phyloP scores from a whole-genome alignment of 352 stramenopile species.

The Pythium aristosporum region DNA sequence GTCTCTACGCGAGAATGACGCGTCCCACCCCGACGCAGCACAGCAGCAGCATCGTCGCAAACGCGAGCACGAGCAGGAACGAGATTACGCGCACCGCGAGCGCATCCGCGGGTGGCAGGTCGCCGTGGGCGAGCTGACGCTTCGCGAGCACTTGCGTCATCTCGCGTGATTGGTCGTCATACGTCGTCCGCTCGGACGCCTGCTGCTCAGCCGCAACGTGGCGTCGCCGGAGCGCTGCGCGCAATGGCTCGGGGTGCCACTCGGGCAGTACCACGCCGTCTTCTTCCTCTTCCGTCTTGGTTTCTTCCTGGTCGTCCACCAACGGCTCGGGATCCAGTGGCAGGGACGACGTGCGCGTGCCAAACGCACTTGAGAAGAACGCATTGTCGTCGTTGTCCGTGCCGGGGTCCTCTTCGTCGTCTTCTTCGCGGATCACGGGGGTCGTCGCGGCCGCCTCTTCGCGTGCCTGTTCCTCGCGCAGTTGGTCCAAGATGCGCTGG shows the following conservation, averaged over 20 bases:
- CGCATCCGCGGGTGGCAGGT: constrained; percentile 41
- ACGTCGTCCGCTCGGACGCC: constrained; percentile 36
- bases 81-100: constrained; percentile 47
- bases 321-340: constrained; percentile 18
- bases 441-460: constrained; percentile 1
- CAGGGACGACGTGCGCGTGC: constrained; percentile 28
- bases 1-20: constrained; percentile 25
- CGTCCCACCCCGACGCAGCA: constrained; percentile 31
- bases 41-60: constrained; percentile 41
- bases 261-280: constrained; percentile 48
- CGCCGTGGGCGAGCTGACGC: constrained; percentile 39
- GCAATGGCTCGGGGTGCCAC: constrained; percentile 52
- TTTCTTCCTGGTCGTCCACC: constrained; percentile 31
- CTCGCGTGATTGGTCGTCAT: constrained; percentile 42
- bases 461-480: constrained; percentile 49
- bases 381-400: constrained; percentile 27
- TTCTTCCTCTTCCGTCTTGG: constrained; percentile 27
- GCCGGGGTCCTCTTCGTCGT: constrained; percentile 30
- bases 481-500: constrained; percentile 57
- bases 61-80: constrained; percentile 41
- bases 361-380: constrained; percentile 54
- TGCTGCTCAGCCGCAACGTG: constrained; percentile 38
- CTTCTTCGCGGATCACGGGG: constrained; percentile 22
- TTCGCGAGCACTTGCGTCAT: constrained; percentile 50
- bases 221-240: constrained; percentile 51